These are phyloP conservation scores for Zygnema circumcarinatum DNA, from an alignment of 139 green algal genomes.

Conservation along the genomic window DNA sequence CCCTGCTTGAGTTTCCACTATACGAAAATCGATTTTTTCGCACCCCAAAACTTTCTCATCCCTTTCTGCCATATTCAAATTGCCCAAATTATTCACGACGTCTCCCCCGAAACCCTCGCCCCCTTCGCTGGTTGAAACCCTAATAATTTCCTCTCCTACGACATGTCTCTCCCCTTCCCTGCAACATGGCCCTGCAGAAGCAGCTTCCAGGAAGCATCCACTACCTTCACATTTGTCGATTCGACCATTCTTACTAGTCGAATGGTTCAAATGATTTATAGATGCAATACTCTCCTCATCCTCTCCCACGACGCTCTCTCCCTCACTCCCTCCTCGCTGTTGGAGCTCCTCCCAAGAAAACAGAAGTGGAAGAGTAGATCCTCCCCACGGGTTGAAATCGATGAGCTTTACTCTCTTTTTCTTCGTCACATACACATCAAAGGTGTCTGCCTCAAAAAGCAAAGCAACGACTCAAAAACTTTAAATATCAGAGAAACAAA, in stretches of 20 bases:
- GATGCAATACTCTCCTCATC: neutral
- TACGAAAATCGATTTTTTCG: constrained; percentile 12
- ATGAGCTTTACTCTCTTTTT: constrained; percentile 73
- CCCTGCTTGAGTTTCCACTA: constrained; percentile 4
- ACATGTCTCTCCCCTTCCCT: neutral
- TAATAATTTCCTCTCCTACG: neutral
- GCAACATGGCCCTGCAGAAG: neutral
- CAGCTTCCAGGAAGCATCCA: neutral
- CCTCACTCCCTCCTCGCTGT: neutral
- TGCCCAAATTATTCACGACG: neutral
- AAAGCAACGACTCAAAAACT: constrained; percentile 36
- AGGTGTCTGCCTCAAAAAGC: constrained; percentile 49
- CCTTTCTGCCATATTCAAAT: neutral
- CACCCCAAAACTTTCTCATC: constrained; percentile 2
- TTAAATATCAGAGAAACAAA: neutral
- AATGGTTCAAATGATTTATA: constrained; percentile 2
- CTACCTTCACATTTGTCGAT: neutral
- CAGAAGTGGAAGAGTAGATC: constrained; percentile 83
- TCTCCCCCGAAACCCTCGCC: neutral
- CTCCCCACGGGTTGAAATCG: constrained; percentile 88
- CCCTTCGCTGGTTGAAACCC: neutral
- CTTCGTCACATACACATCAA: constrained; percentile 86
- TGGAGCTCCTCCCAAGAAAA: constrained; percentile 78
- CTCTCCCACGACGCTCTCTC: neutral
- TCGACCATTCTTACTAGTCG: neutral